Percentiles rank a stretch among this genome's conserved stretches.
Conservation (phyloP, 2,329 filamentous ascomycete genomes). For the Diaporthe sp. region DNA sequence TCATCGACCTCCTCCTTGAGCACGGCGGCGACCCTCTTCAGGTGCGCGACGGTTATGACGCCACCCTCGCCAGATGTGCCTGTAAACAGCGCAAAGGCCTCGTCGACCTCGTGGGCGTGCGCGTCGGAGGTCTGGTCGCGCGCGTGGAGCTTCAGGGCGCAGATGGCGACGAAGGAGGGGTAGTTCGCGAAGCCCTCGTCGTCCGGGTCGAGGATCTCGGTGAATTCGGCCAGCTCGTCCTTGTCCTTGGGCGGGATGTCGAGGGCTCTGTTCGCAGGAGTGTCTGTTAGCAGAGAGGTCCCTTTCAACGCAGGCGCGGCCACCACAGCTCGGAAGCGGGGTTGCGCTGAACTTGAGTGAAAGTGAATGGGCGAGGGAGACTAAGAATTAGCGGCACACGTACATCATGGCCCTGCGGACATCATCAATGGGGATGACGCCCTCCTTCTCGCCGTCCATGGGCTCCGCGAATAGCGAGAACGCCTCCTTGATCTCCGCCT, state of each 20-base stretch:
- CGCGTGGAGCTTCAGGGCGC: slow-evolving; percentile 85
- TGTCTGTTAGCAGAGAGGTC: neutral
- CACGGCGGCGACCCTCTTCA: slow-evolving; percentile 82
- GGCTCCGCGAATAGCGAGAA: slow-evolving; percentile 85
- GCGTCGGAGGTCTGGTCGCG: slow-evolving; percentile 65
- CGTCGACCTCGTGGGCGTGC: slow-evolving; percentile 77
- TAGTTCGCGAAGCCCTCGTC: slow-evolving; percentile 83
- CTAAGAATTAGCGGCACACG: slow-evolving; percentile 44
- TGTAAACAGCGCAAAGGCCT: slow-evolving; percentile 87
- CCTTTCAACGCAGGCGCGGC: neutral
- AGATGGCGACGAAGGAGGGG: slow-evolving; percentile 86
- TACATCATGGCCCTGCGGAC: slow-evolving; percentile 81
- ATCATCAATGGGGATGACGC: slow-evolving; percentile 76
- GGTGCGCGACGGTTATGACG: slow-evolving; percentile 83
- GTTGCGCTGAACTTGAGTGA: neutral
- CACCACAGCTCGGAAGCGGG: neutral
- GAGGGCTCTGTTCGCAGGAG: slow-evolving; percentile 72
- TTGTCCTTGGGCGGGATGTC: slow-evolving; percentile 75
- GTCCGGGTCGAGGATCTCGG: slow-evolving; percentile 86
- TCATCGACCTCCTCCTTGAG: slow-evolving; percentile 89
- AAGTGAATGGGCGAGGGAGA: too few species aligned
- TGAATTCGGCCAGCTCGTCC: slow-evolving; percentile 80
- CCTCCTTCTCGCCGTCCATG: slow-evolving; percentile 78
- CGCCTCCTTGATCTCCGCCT: slow-evolving; percentile 91
- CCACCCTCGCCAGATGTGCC: slow-evolving; percentile 48